Percentiles rank a stretch among this genome's conserved stretches.
Evolutionary conservation across 306 rosid species (phyloP).

Genomic region (Malus sylvestris): DNA sequence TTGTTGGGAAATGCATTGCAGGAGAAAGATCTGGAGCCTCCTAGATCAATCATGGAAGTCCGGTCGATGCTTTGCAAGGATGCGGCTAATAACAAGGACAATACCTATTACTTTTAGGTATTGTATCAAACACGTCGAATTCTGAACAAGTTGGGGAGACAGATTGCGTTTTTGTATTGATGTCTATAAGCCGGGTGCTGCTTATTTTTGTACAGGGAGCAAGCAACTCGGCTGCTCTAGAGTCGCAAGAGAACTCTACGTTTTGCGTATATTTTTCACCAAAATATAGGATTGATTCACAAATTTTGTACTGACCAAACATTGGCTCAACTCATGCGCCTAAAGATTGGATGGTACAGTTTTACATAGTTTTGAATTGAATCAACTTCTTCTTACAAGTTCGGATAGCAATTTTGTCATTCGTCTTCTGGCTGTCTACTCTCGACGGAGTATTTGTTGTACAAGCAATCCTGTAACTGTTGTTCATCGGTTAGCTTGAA

Average conservation of each 20-base stretch:
- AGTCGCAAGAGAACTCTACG: not conserved
- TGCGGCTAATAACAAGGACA: slow-evolving; percentile 58
- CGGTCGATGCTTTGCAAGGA: slow-evolving; percentile 90
- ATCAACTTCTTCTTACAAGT: no score
- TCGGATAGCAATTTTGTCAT: no score
- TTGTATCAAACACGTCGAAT: not conserved
- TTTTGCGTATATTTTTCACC: not conserved
- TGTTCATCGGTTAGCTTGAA: not conserved
- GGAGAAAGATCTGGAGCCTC: slow-evolving; percentile 78
- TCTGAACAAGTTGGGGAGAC: not conserved
- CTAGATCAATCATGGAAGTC: slow-evolving; percentile 79
- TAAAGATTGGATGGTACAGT: no score
- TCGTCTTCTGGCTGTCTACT: no score
- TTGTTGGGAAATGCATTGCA: slow-evolving; percentile 77
- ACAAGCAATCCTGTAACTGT: not conserved
- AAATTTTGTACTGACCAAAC: not conserved
- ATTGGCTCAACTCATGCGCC: not conserved
- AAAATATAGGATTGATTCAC: not conserved
- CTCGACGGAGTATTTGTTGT: no score
- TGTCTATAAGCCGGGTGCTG: slow-evolving; percentile 9
- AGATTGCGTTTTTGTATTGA: not conserved
- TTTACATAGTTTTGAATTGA: no score
- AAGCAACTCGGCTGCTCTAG: slow-evolving; percentile 63
- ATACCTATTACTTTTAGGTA: slow-evolving; percentile 43
- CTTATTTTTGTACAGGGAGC: slow-evolving; percentile 55